Evolutionary conservation across 2,329 filamentous ascomycete species (phyloP), one percentile per base, ranked within the genome.

Genomic region (Paraphaeosphaeria minitans): DNA sequence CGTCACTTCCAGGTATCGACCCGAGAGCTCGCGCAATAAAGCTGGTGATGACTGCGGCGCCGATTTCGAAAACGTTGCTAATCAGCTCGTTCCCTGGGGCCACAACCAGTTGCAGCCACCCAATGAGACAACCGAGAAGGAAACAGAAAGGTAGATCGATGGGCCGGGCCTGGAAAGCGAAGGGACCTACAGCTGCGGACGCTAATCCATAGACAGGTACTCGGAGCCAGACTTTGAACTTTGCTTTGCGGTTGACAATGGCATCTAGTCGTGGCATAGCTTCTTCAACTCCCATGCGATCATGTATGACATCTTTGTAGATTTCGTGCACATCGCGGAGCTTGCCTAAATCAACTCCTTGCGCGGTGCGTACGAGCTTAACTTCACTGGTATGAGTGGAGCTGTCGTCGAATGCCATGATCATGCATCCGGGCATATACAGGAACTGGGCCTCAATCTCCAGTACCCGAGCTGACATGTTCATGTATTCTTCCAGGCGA

Each of bases 381-480:
- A 93, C 89, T 71, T 92, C 89, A n/a, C 89, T 89, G 0, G 90
- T 93, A 69, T 93, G 89, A 0, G 89, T 91, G 0, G 83, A 78
- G 5, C 80, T 77, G 75, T 94, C 91, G 69, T 87, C 93, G 70
- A 97, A 97, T 4, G 92, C 94, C 71, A 97, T 90, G 57, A 97
- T 91, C 93, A 97, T 97, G 71, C 91, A 96, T 0, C 91, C 91
- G 0, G 93, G 93, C 31, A 97, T 86, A 73, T 97, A 97, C 22
- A 97, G 80, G 67, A 95, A 97, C 69, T 96, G 92, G 6, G 89
- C 90, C 64, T 96, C 90, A 16, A 97, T 93, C 75, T 93, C 91
- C 39, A 97, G 84, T 1, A 95, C 91, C n/a, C 91, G 85, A 1
- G 93, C 89, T 9, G 91, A 93, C 90, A 94, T 96, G 62, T 85